Conservation (phyloP, 257 asterid genomes). For the Solanum infundibuliforme region DNA sequence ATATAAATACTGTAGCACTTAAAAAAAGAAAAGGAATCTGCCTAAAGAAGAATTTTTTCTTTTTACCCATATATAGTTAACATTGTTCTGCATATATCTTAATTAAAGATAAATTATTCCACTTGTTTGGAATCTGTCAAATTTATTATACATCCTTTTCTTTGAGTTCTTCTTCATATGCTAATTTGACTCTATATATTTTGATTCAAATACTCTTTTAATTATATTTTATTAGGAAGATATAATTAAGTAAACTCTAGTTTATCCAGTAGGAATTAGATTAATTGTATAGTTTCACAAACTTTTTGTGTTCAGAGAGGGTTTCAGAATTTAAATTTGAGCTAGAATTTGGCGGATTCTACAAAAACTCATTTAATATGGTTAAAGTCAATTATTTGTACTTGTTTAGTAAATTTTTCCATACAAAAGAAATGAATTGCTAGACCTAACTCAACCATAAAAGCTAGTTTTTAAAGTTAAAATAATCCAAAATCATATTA, state of each 20-base stretch:
- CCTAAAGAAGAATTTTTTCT: background rate
- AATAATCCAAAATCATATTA: background rate
- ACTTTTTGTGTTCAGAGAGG: background rate
- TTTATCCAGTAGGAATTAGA: background rate
- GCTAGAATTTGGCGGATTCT: background rate
- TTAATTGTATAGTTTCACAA: background rate
- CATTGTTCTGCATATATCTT: background rate
- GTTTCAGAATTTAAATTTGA: background rate
- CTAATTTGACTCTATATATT: background rate
- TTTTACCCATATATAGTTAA: background rate
- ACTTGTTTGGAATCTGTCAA: background rate
- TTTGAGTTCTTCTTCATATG: background rate
- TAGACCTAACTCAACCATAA: background rate
- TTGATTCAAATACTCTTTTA: background rate
- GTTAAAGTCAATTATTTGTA: background rate
- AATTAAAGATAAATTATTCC: background rate
- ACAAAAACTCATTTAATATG: background rate
- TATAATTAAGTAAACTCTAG: background rate
- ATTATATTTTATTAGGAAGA: background rate
- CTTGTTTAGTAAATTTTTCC: no score
- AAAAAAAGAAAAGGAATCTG: background rate
- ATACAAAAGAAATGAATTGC: background rate
- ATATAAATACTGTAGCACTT: background rate
- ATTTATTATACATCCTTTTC: background rate
- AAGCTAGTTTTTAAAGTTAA: background rate